These are phyloP conservation scores for Hibiscus trionum DNA, from an alignment of 345 rosid genomes.

Conservation along the genomic window DNA sequence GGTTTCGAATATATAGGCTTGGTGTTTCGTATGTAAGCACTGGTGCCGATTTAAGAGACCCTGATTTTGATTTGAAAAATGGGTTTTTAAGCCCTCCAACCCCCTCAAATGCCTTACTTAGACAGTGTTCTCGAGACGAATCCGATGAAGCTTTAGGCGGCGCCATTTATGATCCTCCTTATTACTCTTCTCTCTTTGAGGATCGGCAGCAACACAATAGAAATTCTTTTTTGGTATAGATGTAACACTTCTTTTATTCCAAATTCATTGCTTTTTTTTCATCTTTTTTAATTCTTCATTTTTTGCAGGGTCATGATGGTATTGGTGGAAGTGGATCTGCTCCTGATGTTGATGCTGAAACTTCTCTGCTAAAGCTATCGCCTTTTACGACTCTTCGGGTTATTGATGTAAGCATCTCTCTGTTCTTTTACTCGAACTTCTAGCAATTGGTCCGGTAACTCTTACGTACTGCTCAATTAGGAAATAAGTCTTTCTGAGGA, in stretches of 20 bases:
- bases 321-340: not conserved
- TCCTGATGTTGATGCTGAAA: slow-evolving; percentile 42
- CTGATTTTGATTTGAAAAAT: slow-evolving; percentile 54
- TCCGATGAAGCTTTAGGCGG: slow-evolving; percentile 52
- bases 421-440: not conserved
- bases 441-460: not conserved
- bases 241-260: not conserved
- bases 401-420: slow-evolving; percentile 36
- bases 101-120: slow-evolving; percentile 15
- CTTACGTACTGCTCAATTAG: not conserved
- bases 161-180: slow-evolving; percentile 50
- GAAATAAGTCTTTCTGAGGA: not conserved
- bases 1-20: slow-evolving; percentile 91
- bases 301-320: not conserved
- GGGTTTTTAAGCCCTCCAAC: slow-evolving; percentile 59
- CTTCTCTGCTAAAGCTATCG: slow-evolving; percentile 40
- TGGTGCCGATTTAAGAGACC: slow-evolving; percentile 25
- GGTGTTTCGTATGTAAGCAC: slow-evolving; percentile 48
- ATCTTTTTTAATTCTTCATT: not conserved
- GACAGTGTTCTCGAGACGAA: slow-evolving; percentile 15
- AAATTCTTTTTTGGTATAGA: slow-evolving; percentile 6
- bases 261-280: not conserved
- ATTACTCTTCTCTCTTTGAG: slow-evolving; percentile 55
- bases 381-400: slow-evolving; percentile 34
- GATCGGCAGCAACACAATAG: slow-evolving; percentile 38